Conservation (phyloP, 164 flowering plant species). For the Vitis rotundifolia region DNA sequence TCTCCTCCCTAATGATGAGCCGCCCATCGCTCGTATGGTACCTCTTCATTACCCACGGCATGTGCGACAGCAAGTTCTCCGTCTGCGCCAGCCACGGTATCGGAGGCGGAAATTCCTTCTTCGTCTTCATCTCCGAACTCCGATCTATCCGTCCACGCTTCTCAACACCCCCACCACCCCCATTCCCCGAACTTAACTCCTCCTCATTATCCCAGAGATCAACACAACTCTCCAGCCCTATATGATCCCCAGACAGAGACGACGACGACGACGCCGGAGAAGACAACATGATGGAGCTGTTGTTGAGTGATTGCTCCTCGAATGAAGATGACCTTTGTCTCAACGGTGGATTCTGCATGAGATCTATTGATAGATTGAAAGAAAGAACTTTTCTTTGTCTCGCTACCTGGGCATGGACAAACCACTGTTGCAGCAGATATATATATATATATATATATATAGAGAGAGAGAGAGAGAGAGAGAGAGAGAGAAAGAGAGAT, state of each 20-base stretch:
- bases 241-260: conserved; percentile 23
- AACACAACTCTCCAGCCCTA: conserved; percentile 34
- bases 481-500: too few relatives aligned
- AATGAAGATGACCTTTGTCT: neutral
- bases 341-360: too few relatives aligned
- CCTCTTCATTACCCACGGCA: conserved; percentile 42
- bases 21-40: conserved; percentile 37
- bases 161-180: neutral
- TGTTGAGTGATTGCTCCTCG: neutral
- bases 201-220: conserved; percentile 16
- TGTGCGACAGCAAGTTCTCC: conserved; percentile 30
- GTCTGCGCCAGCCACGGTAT: conserved; percentile 36
- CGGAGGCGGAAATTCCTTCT: conserved; percentile 39
- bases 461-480: too few relatives aligned
- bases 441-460: too few relatives aligned
- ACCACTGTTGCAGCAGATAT: too few relatives aligned
- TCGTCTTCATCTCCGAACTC: neutral
- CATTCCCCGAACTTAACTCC: neutral
- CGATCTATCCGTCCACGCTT: neutral
- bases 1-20: conserved; percentile 42
- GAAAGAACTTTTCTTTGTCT: too few relatives aligned
- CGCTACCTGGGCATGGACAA: too few relatives aligned
- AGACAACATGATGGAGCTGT: neutral
- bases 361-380: too few relatives aligned
- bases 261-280: neutral